Evolutionary conservation across 768 basidiomycete genomes (phyloP), one percentile per base, ranked within the genome.

Genomic region (Amanita phalloides): DNA sequence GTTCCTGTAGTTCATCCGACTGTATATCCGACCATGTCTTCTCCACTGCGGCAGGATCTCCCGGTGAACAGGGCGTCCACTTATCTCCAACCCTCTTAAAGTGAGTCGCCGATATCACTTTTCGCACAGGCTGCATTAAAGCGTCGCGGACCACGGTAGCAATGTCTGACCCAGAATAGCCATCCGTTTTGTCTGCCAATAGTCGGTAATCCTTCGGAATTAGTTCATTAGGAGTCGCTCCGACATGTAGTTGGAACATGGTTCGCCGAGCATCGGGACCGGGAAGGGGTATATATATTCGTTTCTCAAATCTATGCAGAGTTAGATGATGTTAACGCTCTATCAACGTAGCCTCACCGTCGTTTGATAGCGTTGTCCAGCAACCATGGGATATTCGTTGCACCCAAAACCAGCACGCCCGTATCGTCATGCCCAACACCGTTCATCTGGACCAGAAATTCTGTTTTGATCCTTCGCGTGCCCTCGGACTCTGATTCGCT

Each of bases 361-460:
- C 96, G 86, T 67, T 97, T 98, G 71, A 97, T 97, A 41, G 95
- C 95, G 56, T 90, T 87, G 64, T 98, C 95, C 43, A 97, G 77
- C 63, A 93, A 90, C 95, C 95, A 98, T 2, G 96, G 96, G 48
- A 98, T 96, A 58, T 99, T 99, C 4, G 96, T 99, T 7, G 96
- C 96, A 28, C 94, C 96, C 20, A 99, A 77, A 7, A 98, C 93
- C 17, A 99, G 77, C 0, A 99, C 90, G 7, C 96, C 96, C 0
- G 89, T 89, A 66, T 96, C 94, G 54, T 99, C 96, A 61, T 97
- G 91, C 0, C 96, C 96, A 1, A 98, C 95, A 37, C 96, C 96
- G 56, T 98, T 91, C 92, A 98, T 98, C 64, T 97, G 91, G n/a
- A 93, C 90, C 45, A 93, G 71, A 57, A 93, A 95, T 67, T 97